A percentile compares a stretch with the other conserved stretches of the same genome.
Evolutionary conservation across 805 yeast species (phyloP).

Genomic region (Ogataea paraovalis): DNA sequence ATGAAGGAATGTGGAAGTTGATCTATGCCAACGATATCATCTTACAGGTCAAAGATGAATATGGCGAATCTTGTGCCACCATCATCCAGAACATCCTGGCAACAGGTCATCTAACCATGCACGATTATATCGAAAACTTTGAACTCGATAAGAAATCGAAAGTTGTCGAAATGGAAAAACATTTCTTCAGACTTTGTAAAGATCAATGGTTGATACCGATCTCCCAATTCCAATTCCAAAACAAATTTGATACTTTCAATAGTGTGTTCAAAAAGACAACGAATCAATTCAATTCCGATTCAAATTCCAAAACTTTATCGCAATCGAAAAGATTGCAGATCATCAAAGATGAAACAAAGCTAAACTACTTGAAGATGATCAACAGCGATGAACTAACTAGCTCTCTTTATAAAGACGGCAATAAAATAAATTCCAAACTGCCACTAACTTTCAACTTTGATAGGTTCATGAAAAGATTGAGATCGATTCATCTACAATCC

Average conservation of each 20-base stretch:
- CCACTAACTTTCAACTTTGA: conserved; percentile 60
- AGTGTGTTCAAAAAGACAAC: conserved; percentile 38
- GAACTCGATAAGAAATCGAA: conserved; percentile 19
- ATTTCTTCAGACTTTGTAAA: conserved; percentile 42
- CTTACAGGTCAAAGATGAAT: conserved; percentile 42
- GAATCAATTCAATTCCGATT: conserved; percentile 27
- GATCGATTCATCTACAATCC: conserved; percentile 60
- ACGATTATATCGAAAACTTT: conserved; percentile 42
- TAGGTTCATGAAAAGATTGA: conserved; percentile 61
- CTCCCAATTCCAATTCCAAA: conserved; percentile 28
- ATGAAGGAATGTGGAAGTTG: conserved; percentile 58
- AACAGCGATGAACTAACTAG: conserved; percentile 10
- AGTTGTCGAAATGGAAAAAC: conserved; percentile 29
- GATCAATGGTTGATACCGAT: conserved; percentile 52
- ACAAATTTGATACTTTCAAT: conserved; percentile 29
- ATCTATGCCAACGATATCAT: conserved; percentile 78
- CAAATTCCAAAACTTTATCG: conserved; percentile 33
- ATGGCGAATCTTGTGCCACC: conserved; percentile 44
- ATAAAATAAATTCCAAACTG: conserved; percentile 43
- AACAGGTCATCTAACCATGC: conserved; percentile 59
- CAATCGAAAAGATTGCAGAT: conserved; percentile 56
- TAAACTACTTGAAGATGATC: conserved; percentile 19
- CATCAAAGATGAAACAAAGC: conserved; percentile 54
- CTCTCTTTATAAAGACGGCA: conserved; percentile 5
- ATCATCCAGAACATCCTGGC: conserved; percentile 67